A percentile compares a stretch with the other conserved stretches of the same genome.
These are phyloP conservation scores for Apiotrichum laibachii DNA, from an alignment of 1,284 basidiomycete species.

Conservation along the genomic window DNA sequence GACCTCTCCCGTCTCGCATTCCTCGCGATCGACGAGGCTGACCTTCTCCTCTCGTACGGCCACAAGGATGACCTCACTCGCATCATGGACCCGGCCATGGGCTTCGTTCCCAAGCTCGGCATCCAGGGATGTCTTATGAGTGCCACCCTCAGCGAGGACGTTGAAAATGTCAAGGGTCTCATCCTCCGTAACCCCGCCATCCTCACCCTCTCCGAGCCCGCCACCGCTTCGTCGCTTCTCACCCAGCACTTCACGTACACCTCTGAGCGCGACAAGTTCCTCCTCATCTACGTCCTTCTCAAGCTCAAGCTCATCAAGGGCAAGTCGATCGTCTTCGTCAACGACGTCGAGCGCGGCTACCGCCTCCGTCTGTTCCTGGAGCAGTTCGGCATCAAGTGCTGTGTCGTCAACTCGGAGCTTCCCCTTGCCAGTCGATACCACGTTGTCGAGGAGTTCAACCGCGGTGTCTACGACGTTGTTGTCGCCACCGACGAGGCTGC, in stretches of 20 bases:
- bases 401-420: slow-evolving; percentile 93
- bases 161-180: slow-evolving; percentile 84
- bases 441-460: slow-evolving; percentile 97
- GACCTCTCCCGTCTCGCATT: slow-evolving; percentile 62
- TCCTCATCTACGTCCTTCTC: slow-evolving; percentile 89
- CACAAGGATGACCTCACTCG: slow-evolving; percentile 87
- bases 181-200: slow-evolving; percentile 80
- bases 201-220: slow-evolving; percentile 81
- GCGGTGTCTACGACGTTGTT: slow-evolving; percentile 97
- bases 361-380: slow-evolving; percentile 95
- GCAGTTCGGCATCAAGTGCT: slow-evolving; percentile 94
- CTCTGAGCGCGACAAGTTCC: slow-evolving; percentile 92
- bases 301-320: slow-evolving; percentile 93
- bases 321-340: slow-evolving; percentile 96
- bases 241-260: slow-evolving; percentile 79
- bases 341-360: slow-evolving; percentile 92
- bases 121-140: slow-evolving; percentile 97
- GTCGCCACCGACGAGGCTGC: slow-evolving; percentile 91
- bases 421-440: slow-evolving; percentile 96
- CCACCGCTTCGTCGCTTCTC: slow-evolving; percentile 62
- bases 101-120: slow-evolving; percentile 72
- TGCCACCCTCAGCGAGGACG: slow-evolving; percentile 95
- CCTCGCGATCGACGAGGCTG: slow-evolving; percentile 96
- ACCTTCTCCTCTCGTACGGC: slow-evolving; percentile 94
- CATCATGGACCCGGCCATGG: slow-evolving; percentile 62